Conservation (phyloP, 2,329 filamentous ascomycete species). For the Phaeosphaeriaceae sp. region DNA sequence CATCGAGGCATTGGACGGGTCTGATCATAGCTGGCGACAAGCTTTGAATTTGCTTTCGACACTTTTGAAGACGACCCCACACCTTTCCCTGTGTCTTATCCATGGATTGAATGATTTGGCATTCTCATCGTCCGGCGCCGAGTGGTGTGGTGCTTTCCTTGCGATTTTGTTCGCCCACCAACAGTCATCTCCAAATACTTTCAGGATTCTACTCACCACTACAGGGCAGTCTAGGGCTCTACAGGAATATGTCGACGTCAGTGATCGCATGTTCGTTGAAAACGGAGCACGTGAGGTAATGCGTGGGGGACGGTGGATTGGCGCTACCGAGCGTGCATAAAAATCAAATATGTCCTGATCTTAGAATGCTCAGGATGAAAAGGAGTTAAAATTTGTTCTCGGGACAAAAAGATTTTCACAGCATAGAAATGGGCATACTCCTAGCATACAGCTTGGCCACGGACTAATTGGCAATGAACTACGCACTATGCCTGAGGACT, state of each 20-base stretch:
- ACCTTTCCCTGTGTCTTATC: slow-evolving; percentile 1
- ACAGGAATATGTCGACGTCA: slow-evolving; percentile 3
- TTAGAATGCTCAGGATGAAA: too few species aligned
- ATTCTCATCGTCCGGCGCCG: background rate
- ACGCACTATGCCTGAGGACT: too few species aligned
- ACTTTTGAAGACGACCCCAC: slow-evolving; percentile 2
- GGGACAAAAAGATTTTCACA: too few species aligned
- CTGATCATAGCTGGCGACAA: slow-evolving; percentile 1
- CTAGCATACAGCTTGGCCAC: too few species aligned
- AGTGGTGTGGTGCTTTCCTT: slow-evolving; percentile 6
- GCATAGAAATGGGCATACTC: too few species aligned
- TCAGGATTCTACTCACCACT: slow-evolving; percentile 9
- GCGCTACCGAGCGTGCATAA: background rate
- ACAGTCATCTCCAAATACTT: background rate
- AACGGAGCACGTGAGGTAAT: background rate
- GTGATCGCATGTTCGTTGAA: background rate
- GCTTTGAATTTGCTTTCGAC: slow-evolving; percentile 5
- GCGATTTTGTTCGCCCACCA: background rate
- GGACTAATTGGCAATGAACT: too few species aligned
- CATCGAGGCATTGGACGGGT: slow-evolving; percentile 2
- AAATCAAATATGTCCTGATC: too few species aligned
- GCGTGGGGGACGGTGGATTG: background rate
- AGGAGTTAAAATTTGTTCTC: too few species aligned
- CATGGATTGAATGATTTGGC: slow-evolving; percentile 5
- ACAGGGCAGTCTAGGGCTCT: slow-evolving; percentile 4